phyloP scores from a whole-genome alignment of 176 grass and related monocot species.

The Guadua angustifolia region DNA sequence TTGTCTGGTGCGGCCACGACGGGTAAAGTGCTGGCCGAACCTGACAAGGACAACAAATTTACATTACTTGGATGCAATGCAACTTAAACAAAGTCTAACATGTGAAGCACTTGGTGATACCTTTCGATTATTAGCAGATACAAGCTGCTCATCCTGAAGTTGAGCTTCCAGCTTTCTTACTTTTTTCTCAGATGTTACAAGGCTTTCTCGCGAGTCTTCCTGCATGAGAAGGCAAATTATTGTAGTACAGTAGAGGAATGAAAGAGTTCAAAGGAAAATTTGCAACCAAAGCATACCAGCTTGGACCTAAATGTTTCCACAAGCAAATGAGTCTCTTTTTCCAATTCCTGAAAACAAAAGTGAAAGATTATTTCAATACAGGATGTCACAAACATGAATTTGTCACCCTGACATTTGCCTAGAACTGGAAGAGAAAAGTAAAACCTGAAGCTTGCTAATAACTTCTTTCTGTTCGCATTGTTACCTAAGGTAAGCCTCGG shows the following conservation, averaged over 20 bases:
- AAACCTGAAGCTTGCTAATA: slow-evolving; percentile 87
- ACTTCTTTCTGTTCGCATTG: slow-evolving; percentile 91
- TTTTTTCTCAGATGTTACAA: slow-evolving; percentile 91
- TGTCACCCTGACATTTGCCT: not conserved
- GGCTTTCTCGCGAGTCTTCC: slow-evolving; percentile 87
- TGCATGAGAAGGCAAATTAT: slow-evolving; percentile 49
- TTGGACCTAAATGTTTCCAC: slow-evolving; percentile 89
- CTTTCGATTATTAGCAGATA: slow-evolving; percentile 65
- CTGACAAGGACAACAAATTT: not conserved
- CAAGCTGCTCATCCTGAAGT: slow-evolving; percentile 73
- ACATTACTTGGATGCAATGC: slow-evolving; percentile 18
- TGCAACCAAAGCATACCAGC: slow-evolving; percentile 62
- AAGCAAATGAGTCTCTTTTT: slow-evolving; percentile 80
- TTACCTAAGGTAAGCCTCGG: slow-evolving; percentile 67
- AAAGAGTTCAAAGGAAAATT: slow-evolving; percentile 1
- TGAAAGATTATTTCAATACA: slow-evolving; percentile 26
- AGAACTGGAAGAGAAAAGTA: slow-evolving; percentile 39
- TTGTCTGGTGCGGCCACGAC: too few relatives aligned
- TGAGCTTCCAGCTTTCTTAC: slow-evolving; percentile 82
- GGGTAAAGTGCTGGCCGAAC: too few relatives aligned
- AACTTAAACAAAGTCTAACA: slow-evolving; percentile 21
- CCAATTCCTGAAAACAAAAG: slow-evolving; percentile 66
- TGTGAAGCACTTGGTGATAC: slow-evolving; percentile 46
- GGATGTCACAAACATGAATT: not conserved
- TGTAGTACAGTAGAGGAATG: slow-evolving; percentile 27